phyloP scores from a whole-genome alignment of 1,139 yeast genomes.

The Taphrina deformans region DNA sequence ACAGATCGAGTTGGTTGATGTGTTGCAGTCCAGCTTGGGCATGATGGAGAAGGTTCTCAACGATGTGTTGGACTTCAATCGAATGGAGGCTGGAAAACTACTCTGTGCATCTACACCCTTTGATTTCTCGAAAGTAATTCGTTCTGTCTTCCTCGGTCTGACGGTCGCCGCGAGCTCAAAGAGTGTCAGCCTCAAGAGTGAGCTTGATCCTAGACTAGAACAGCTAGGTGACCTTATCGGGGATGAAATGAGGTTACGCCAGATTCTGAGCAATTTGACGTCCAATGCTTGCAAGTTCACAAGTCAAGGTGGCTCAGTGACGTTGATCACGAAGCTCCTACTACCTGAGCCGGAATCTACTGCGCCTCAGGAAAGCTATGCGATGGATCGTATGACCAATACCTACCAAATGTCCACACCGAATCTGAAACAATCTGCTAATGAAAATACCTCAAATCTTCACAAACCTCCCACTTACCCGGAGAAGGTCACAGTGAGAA shows the following conservation, averaged over 20 bases:
- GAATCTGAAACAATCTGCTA: background rate
- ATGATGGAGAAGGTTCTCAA: slow-evolving; percentile 33
- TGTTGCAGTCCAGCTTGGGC: slow-evolving; percentile 23
- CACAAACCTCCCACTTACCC: background rate
- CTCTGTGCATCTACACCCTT: slow-evolving; percentile 25
- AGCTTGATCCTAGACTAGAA: slow-evolving; percentile 18
- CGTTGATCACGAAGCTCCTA: slow-evolving; percentile 7
- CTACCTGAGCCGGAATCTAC: slow-evolving; percentile 1
- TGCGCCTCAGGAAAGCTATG: background rate
- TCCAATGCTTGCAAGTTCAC: slow-evolving; percentile 89
- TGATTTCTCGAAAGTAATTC: slow-evolving; percentile 24
- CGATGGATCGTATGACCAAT: background rate
- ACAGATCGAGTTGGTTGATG: slow-evolving; percentile 28
- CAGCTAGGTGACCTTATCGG: slow-evolving; percentile 25
- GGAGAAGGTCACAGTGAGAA: slow-evolving; percentile 17
- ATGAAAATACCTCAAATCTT: background rate
- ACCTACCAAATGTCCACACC: background rate
- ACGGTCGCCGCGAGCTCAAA: slow-evolving; percentile 18
- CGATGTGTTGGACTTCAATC: slow-evolving; percentile 32
- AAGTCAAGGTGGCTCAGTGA: slow-evolving; percentile 57
- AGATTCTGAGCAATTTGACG: slow-evolving; percentile 73
- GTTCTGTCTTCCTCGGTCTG: slow-evolving; percentile 23
- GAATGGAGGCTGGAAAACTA: slow-evolving; percentile 33
- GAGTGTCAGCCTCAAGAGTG: slow-evolving; percentile 7
- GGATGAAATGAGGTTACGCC: slow-evolving; percentile 32